These are phyloP conservation scores for Paecilomyces fulvus DNA, from an alignment of 2,329 filamentous ascomycete species.

Conservation along the genomic window DNA sequence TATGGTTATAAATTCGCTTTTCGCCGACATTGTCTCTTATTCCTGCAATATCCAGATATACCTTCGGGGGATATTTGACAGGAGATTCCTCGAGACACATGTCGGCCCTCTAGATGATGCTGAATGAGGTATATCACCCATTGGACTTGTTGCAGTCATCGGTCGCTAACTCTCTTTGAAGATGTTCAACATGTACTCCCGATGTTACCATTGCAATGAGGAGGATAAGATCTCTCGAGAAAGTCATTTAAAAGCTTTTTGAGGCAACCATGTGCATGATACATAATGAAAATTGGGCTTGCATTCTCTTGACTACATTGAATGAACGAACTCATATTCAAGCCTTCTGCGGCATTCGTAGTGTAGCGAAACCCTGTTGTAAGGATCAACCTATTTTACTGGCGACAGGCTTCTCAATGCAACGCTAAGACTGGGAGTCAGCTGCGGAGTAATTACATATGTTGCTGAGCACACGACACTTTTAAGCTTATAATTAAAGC, in stretches of 20 bases:
- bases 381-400: background rate
- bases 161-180: background rate
- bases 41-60: background rate
- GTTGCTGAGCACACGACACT: background rate
- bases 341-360: no score
- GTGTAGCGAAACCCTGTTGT: no score
- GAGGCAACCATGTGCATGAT: background rate
- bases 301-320: background rate
- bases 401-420: background rate
- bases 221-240: background rate
- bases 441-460: background rate
- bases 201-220: background rate
- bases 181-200: background rate
- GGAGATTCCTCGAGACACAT: background rate
- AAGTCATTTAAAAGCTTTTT: background rate
- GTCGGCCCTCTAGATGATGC: conserved; percentile 1
- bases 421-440: background rate
- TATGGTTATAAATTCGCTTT: conserved; percentile 1
- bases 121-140: background rate
- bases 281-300: background rate
- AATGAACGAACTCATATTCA: no score
- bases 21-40: conserved; percentile 16
- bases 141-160: background rate
- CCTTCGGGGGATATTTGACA: background rate
- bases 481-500: background rate